These are phyloP conservation scores for Trichoderma sp. DNA, from an alignment of 2,329 filamentous ascomycete species.

Conservation along the genomic window DNA sequence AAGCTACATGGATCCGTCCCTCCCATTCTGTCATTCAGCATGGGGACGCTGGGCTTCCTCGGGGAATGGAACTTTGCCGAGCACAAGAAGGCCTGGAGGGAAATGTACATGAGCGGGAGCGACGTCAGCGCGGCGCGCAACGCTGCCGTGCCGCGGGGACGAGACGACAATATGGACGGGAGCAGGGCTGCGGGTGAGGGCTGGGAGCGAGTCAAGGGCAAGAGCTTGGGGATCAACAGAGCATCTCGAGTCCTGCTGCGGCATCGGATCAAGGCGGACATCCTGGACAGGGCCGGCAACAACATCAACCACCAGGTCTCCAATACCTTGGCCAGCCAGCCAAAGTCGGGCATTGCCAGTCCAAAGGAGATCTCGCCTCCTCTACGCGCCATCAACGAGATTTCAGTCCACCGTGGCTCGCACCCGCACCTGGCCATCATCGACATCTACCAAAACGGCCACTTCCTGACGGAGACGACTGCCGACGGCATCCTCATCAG, in stretches of 20 bases:
- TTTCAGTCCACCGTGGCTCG: conserved; percentile 87
- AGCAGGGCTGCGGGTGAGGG: conserved; percentile 39
- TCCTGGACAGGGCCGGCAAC: conserved; percentile 70
- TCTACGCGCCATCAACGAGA: conserved; percentile 85
- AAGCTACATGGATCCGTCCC: conserved; percentile 80
- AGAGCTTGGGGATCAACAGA: conserved; percentile 75
- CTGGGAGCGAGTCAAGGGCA: conserved; percentile 77
- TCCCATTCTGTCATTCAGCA: conserved; percentile 91
- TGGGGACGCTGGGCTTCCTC: conserved; percentile 93
- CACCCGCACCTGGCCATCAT: conserved; percentile 90
- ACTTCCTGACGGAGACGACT: conserved; percentile 89
- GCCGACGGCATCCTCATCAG: conserved; percentile 94
- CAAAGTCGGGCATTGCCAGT: conserved; percentile 46
- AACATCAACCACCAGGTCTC: conserved; percentile 59
- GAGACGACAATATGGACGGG: conserved; percentile 32
- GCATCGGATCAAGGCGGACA: conserved; percentile 81
- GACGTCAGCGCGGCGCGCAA: conserved; percentile 53
- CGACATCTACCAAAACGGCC: conserved; percentile 84
- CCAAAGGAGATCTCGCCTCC: conserved; percentile 45
- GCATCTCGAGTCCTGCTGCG: conserved; percentile 82
- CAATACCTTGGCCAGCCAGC: conserved; percentile 49
- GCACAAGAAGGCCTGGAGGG: conserved; percentile 87
- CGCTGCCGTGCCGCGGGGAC: conserved; percentile 42
- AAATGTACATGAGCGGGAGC: conserved; percentile 82
- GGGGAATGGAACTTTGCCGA: conserved; percentile 96